Percentiles rank a stretch among this genome's conserved stretches.
Evolutionary conservation across 1,284 basidiomycete genomes (phyloP).

Genomic region (Stygiomarasmius scandens): DNA sequence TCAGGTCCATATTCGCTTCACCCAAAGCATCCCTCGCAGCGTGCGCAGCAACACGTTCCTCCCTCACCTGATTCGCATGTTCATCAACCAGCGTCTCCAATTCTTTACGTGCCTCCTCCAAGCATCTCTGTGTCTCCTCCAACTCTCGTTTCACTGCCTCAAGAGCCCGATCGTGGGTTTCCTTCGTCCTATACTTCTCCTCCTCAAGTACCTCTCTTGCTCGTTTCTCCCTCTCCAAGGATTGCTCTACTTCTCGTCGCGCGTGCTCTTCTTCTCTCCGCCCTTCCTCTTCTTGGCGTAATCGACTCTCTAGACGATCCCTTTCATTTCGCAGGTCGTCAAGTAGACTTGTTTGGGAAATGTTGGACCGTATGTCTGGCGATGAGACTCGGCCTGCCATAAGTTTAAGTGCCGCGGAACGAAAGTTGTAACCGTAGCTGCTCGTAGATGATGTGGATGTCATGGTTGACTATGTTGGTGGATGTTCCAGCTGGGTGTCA

Average conservation of each 20-base stretch:
- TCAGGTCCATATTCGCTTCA: background rate
- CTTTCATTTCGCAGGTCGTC: background rate
- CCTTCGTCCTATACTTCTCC: background rate
- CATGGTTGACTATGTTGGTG: too few relatives aligned
- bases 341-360: background rate
- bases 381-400: constrained; percentile 6
- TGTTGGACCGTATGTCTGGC: background rate
- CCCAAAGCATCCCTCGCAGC: background rate
- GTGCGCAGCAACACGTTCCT: background rate
- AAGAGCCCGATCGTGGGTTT: background rate
- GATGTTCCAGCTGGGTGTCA: too few relatives aligned
- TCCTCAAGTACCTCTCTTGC: background rate
- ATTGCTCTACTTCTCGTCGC: background rate
- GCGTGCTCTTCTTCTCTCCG: background rate
- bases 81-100: background rate
- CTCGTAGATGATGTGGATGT: background rate
- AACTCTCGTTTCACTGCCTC: background rate
- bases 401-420: constrained; percentile 33
- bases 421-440: constrained; percentile 19
- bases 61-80: background rate
- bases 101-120: background rate
- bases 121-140: background rate
- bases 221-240: background rate
- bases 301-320: background rate
- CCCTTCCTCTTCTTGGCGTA: background rate